Base-by-base conservation (phyloP, 306 rosid species). In the Dalbergia cochinchinensis region DNA sequence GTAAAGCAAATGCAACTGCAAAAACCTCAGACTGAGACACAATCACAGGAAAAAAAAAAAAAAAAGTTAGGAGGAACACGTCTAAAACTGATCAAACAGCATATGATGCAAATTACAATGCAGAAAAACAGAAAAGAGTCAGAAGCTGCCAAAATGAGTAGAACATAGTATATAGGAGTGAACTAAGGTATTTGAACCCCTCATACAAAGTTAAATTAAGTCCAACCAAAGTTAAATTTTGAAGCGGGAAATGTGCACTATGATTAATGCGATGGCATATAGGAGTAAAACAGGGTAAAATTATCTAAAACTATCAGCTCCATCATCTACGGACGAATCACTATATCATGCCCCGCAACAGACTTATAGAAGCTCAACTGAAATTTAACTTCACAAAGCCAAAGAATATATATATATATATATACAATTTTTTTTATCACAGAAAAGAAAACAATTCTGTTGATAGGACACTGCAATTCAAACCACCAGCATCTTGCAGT, bases 1-100 rank as follows among this genome's bases (percentile, higher is more conserved):
- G 99, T 48, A 95, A 91, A 37, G 98, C 99, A 88, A 95, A 95
- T 61, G 98, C 97, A 82, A 93, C 99, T 31, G 98, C 99, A 39
- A 95, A 95, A 57, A 95, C 99, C 85, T 96, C 99, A 69, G 97
- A 90, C 99, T 96, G 94, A 51, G 62, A 77, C 67, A 80, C 26
- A 69, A 69, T 22, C 53, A 71, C 14, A 13, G 1, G 53, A 18
- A 53, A 55, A 65, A 69, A 55, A 67, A 18, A 53, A 55, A 65
- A 69, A 55, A 67, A 39, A 18, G 69, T 85, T 57, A 85, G 80
- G 44, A 81, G 48, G 67, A 22, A 57, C 33, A 71, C 51, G 54
- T 79, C 35, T 15, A 79, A 61, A 53, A 44, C 62, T 15, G 11
- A 61, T n/a, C 2, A 60, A 68, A 10, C 15, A 26, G 58, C 48